Percentiles rank a stretch among this genome's conserved stretches.
phyloP scores from a whole-genome alignment of 352 stramenopile genomes.

The Aphanomyces astaci region DNA sequence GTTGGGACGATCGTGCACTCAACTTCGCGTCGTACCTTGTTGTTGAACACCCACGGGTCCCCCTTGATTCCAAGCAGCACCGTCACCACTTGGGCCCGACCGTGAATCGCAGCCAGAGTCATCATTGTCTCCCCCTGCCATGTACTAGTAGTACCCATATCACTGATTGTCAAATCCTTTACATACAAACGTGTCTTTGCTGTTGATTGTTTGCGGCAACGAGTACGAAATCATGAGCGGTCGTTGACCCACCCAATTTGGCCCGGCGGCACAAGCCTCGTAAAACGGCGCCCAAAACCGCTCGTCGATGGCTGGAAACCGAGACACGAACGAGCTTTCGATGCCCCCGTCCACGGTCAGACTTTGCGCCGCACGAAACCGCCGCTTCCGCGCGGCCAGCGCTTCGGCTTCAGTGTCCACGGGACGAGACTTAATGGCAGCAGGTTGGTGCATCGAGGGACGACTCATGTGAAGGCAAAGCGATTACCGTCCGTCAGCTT shows the following conservation, averaged over 20 bases:
- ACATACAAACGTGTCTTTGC: slow-evolving; percentile 39
- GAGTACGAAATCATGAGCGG: slow-evolving; percentile 56
- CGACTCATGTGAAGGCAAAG: too few relatives aligned
- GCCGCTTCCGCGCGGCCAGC: slow-evolving; percentile 26
- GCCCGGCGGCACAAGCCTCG: slow-evolving; percentile 38
- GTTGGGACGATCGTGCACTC: neutral
- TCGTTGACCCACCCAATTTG: slow-evolving; percentile 33
- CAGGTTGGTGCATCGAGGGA: too few relatives aligned
- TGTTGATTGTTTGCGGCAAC: slow-evolving; percentile 55
- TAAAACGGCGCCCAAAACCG: slow-evolving; percentile 51
- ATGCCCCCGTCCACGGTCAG: slow-evolving; percentile 31
- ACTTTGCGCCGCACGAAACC: slow-evolving; percentile 11
- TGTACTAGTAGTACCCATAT: neutral
- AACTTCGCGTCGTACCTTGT: slow-evolving; percentile 31
- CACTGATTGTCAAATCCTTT: neutral
- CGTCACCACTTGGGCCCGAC: slow-evolving; percentile 40
- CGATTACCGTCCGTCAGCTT: neutral
- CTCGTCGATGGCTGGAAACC: slow-evolving; percentile 33
- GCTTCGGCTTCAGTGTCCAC: slow-evolving; percentile 33
- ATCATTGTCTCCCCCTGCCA: slow-evolving; percentile 67
- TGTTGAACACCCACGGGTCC: slow-evolving; percentile 46
- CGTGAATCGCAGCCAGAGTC: slow-evolving; percentile 45
- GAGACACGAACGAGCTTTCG: slow-evolving; percentile 41
- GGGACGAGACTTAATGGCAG: slow-evolving; percentile 15
- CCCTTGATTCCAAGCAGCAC: slow-evolving; percentile 63